phyloP scores from a whole-genome alignment of 441 rosid species.

The Daphne laureola region DNA sequence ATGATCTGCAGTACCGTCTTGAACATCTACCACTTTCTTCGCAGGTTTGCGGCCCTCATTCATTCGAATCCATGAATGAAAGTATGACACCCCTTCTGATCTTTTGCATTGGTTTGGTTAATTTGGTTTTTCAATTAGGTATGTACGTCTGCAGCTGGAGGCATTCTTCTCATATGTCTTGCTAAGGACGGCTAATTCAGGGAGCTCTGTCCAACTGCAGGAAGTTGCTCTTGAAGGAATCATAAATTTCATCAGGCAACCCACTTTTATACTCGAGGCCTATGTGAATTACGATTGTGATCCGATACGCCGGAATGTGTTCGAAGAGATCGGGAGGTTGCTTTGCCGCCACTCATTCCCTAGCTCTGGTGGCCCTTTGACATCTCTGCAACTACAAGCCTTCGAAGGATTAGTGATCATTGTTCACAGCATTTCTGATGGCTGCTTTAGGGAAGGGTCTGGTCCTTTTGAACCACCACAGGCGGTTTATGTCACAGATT shows the following conservation, averaged over 20 bases:
- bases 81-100: not conserved
- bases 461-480: constrained; percentile 36
- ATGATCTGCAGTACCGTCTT: constrained; percentile 85
- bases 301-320: constrained; percentile 47
- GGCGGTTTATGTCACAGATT: constrained; percentile 51
- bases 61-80: not conserved
- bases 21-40: constrained; percentile 74
- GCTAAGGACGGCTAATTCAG: constrained; percentile 35
- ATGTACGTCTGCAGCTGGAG: constrained; percentile 73
- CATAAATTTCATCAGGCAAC: constrained; percentile 79
- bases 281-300: constrained; percentile 84
- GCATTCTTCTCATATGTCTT: constrained; percentile 72
- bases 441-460: constrained; percentile 49
- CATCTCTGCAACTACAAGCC: constrained; percentile 69
- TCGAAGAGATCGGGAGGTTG: constrained; percentile 75
- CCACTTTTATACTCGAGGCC: constrained; percentile 61
- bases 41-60: constrained; percentile 30
- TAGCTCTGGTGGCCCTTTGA: constrained; percentile 39
- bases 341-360: constrained; percentile 82
- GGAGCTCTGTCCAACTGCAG: constrained; percentile 46
- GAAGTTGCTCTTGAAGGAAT: constrained; percentile 86
- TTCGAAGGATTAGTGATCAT: constrained; percentile 82
- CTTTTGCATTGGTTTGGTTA: not conserved
- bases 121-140: constrained; percentile 32
- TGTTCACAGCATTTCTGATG: constrained; percentile 69